Evolutionary conservation across 192 early-diverging fungal species (phyloP).

Genomic region (Coemansia sp.): DNA sequence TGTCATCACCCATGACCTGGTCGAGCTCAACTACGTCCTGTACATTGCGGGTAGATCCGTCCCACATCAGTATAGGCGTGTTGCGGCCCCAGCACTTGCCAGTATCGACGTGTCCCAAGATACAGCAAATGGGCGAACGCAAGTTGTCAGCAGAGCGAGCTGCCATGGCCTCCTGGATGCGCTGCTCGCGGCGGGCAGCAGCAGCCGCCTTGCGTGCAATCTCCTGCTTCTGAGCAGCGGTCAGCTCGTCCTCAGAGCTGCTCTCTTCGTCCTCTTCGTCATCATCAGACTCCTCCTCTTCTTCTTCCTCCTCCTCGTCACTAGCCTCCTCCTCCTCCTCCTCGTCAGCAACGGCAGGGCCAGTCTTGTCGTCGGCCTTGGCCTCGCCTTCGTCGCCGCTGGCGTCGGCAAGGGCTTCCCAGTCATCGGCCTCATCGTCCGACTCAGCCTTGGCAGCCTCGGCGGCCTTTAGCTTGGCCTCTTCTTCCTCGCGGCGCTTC

Average conservation of each 20-base stretch:
- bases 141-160: constrained; percentile 86
- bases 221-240: constrained; percentile 63
- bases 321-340: constrained; percentile 42
- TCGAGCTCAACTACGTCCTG: constrained; percentile 46
- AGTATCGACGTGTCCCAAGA: constrained; percentile 98
- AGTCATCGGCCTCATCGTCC: constrained; percentile 37
- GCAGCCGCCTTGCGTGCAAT: constrained; percentile 75
- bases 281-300: constrained; percentile 26
- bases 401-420: constrained; percentile 41
- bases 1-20: constrained; percentile 56
- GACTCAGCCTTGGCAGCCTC: constrained; percentile 57
- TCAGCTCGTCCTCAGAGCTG: constrained; percentile 60
- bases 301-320: constrained; percentile 22
- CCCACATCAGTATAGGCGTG: constrained; percentile 54
- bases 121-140: constrained; percentile 96
- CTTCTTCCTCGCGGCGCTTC: constrained; percentile 58
- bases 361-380: constrained; percentile 54
- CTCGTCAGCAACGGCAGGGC: background rate
- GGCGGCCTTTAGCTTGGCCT: constrained; percentile 57
- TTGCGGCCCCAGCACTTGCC: constrained; percentile 61
- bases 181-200: constrained; percentile 67
- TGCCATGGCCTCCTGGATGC: constrained; percentile 72
- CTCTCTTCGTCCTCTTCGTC: constrained; percentile 57
- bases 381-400: constrained; percentile 57
- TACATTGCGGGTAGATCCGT: constrained; percentile 44